Base-by-base conservation (phyloP, 2,329 filamentous ascomycete genomes). In the Fusarium redolens region DNA sequence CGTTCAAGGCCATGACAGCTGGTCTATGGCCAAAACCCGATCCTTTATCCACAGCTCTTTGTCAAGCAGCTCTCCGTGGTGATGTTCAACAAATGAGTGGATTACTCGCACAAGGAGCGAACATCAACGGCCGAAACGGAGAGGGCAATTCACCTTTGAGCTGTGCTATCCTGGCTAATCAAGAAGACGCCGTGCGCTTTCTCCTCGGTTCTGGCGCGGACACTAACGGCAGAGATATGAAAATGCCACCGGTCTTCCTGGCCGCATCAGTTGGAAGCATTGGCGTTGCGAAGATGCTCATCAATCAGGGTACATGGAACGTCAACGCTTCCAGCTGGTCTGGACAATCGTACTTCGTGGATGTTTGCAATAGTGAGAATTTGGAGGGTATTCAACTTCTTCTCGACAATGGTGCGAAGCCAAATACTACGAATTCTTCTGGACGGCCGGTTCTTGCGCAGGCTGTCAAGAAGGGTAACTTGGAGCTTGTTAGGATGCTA, bases 31-130 rank as follows among this genome's bases (percentile, higher is more conserved):
- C 80, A 0, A 82, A 81, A n/a, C 81, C 82, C 0, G 82, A 82
- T 18, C 82, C 82, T 3, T 65, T 83, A 7, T 82, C 81, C 2
- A 79, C 80, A 1, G 81, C 82, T 2, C 78, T 83, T 22, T 83
- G 82, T 20, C 76, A 82, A 38, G 82, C 82, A 2, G 76, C 78
- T 5, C 69, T 78, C 2, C 71, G 75, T 3, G 82, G 82, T 1
- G 79, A 83, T n/a, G 65, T 80, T 2, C 71, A 73, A 15, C 81
- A 83, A 25, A 77, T 82, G 44, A 76, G 73, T 2, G 80, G 78
- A 1, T 73, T 83, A 22, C 66, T 83, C 14, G 66, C 73, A 5
- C 79, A 82, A 50, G 82, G 82, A 11, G 80, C 79, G 40, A 82
- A 80, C 41, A 77, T 82, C 33, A 79, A 82, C 58, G 81, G 82